Evolutionary conservation across 495 filamentous ascomycete genomes (phyloP).

Genomic region (Xylaria telfairii): DNA sequence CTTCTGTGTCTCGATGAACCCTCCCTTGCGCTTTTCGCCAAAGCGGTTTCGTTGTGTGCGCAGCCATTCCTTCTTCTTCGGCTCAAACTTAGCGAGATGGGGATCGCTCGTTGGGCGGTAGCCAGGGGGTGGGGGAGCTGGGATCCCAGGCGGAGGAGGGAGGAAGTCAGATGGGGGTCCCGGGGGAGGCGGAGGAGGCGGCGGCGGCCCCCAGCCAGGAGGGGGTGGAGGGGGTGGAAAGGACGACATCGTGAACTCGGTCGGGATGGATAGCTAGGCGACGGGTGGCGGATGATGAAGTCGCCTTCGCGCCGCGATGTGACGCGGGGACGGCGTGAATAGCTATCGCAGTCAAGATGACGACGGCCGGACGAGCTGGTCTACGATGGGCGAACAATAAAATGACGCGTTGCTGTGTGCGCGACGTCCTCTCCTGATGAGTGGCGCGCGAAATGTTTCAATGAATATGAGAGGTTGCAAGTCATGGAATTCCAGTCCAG

Average conservation of each 20-base stretch:
- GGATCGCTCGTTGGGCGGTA: conserved; percentile 85
- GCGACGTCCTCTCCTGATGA: conserved; percentile 21
- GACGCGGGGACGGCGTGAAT: conserved; percentile 33
- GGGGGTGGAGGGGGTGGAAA: conserved; percentile 66
- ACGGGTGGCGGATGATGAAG: conserved; percentile 33
- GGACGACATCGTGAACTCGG: conserved; percentile 70
- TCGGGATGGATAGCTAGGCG: conserved; percentile 29
- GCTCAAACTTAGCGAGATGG: conserved; percentile 90
- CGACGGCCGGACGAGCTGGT: neutral
- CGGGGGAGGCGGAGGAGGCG: conserved; percentile 78
- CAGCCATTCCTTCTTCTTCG: conserved; percentile 99
- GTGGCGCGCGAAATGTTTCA: conserved; percentile 16
- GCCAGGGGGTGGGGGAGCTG: conserved; percentile 87
- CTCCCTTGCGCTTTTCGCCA: conserved; percentile 94
- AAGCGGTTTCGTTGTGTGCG: conserved; percentile 91
- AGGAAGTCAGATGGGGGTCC: conserved; percentile 73
- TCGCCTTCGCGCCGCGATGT: conserved; percentile 44
- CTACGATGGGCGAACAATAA: neutral
- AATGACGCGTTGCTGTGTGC: conserved; percentile 18
- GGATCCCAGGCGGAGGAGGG: conserved; percentile 66
- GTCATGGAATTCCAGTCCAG: conserved; percentile 3
- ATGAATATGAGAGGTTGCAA: conserved; percentile 18
- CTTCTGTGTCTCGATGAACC: conserved; percentile 97
- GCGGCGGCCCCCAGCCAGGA: conserved; percentile 60
- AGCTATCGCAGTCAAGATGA: conserved; percentile 28